Evolutionary conservation across 805 yeast genomes (phyloP), one percentile per base, ranked within the genome.

Genomic region (Pichia deserticola): DNA sequence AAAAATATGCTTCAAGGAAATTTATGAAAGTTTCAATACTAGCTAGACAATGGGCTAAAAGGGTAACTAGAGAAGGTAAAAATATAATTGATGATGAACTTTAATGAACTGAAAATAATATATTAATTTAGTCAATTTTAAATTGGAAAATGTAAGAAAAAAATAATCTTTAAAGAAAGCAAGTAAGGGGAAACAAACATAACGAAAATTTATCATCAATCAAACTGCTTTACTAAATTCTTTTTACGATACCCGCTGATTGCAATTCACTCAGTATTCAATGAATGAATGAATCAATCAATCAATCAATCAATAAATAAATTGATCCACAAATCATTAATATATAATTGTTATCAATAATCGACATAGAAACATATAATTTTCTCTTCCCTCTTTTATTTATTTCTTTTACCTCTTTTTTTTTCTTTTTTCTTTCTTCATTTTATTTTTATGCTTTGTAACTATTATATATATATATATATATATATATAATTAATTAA

Each of bases 1-100:
- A 86, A 63, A 93, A 93, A 69, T 93, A 93, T 64, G 92, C 96
- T 44, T 80, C 93, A 34, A 81, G 89, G 63, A 84, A 86, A 65
- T 89, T 84, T 63, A 79, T 93, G 84, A 87, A 88, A 67, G 93
- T 89, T 30, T 81, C 89, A 50, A 78, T 85, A 20, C 73, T 84
- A 50, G 84, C 93, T 54, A 77, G 92, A 63, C 86, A 84, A 64
- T 86, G 93, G 93, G 93, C 90, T 28, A 80, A 83, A 62, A 77
- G 80, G 59, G 69, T 76, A 48, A 68, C 69, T 40, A 60, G 71
- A 40, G 81, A 77, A 52, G 73, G 75, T 45, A 75, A 70, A 54
- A 64, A 58, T 54, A 67, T 68, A 36, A 68, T 68, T 71, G 72
- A 68, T 58, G 63, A 68, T 27, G 63, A 60, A 36, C 48, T 48